These are phyloP conservation scores for Aspergillaceae sp. DNA, from an alignment of 2,329 filamentous ascomycete genomes.

Conservation along the genomic window DNA sequence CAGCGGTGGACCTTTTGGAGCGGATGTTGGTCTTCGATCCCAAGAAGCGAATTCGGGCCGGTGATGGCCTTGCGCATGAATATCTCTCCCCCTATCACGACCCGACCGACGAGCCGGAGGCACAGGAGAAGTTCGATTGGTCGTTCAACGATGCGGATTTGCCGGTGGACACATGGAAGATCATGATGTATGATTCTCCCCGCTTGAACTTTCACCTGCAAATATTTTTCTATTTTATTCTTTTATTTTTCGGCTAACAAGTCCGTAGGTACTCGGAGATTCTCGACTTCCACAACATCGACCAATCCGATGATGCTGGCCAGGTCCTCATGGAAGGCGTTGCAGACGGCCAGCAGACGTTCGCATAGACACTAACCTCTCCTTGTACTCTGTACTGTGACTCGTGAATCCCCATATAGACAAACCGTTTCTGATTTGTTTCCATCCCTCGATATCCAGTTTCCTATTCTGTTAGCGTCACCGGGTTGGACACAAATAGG, in stretches of 20 bases:
- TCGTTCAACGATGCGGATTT: conserved; percentile 98
- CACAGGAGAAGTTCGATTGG: conserved; percentile 98
- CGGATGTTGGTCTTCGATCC: conserved; percentile 97
- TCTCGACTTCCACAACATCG: conserved; percentile 94
- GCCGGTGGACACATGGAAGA: conserved; percentile 99
- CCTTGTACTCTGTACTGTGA: conserved; percentile 1
- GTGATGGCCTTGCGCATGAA: conserved; percentile 77
- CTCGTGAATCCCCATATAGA: neutral
- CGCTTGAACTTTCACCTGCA: neutral
- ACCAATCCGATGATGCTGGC: conserved; percentile 38
- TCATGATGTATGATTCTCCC: conserved; percentile 76
- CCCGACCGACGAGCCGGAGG: conserved; percentile 87
- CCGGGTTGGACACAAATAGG: conserved; percentile 5
- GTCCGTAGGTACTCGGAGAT: conserved; percentile 86
- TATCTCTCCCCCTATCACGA: conserved; percentile 97
- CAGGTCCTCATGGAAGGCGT: conserved; percentile 21
- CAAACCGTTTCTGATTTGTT: neutral
- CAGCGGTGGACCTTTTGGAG: conserved; percentile 88
- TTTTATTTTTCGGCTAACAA: neutral
- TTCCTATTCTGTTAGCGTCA: conserved; percentile 5
- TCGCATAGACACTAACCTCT: conserved; percentile 12
- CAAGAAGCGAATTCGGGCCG: conserved; percentile 85
- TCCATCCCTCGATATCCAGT: neutral
- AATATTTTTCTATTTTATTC: too few species aligned
- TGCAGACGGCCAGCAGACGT: conserved; percentile 16